These are phyloP conservation scores for Fraxinus dipetala DNA, from an alignment of 305 asterid species.

Conservation along the genomic window DNA sequence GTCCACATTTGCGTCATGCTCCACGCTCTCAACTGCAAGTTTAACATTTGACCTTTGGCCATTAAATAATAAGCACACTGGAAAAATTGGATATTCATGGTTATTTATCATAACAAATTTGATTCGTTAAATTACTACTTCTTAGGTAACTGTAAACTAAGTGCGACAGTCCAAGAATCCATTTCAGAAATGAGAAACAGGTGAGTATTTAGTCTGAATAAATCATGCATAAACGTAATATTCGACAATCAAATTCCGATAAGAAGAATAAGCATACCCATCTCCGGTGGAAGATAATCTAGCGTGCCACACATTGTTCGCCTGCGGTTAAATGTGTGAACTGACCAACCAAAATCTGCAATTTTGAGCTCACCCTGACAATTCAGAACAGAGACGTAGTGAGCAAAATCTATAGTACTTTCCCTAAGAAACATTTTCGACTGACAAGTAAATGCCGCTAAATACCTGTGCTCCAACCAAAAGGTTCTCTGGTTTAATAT, in stretches of 20 bases:
- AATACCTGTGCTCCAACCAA: conserved; percentile 56
- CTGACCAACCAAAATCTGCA: conserved; percentile 99
- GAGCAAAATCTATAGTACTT: conserved; percentile 23
- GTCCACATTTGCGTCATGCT: conserved; percentile 87
- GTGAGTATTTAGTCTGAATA: not conserved
- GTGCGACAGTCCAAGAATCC: not conserved
- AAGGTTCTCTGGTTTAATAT: conserved; percentile 80
- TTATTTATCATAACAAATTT: not conserved
- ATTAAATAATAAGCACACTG: not conserved
- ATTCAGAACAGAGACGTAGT: conserved; percentile 17
- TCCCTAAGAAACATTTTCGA: not conserved
- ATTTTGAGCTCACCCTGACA: conserved; percentile 90
- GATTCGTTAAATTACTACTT: not conserved
- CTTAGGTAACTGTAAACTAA: not conserved
- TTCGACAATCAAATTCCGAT: not conserved
- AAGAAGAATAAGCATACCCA: conserved; percentile 53
- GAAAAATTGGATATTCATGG: not conserved
- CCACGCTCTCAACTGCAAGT: conserved; percentile 80
- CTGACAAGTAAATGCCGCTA: not conserved
- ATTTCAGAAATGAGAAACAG: not conserved
- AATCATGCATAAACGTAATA: not conserved
- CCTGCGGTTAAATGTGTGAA: conserved; percentile 90
- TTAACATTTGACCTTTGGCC: not conserved
- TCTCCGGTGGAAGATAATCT: conserved; percentile 98
- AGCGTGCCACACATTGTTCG: conserved; percentile 97